Base-by-base conservation (phyloP, 2,329 filamentous ascomycete genomes). In the Daldinia sp. region DNA sequence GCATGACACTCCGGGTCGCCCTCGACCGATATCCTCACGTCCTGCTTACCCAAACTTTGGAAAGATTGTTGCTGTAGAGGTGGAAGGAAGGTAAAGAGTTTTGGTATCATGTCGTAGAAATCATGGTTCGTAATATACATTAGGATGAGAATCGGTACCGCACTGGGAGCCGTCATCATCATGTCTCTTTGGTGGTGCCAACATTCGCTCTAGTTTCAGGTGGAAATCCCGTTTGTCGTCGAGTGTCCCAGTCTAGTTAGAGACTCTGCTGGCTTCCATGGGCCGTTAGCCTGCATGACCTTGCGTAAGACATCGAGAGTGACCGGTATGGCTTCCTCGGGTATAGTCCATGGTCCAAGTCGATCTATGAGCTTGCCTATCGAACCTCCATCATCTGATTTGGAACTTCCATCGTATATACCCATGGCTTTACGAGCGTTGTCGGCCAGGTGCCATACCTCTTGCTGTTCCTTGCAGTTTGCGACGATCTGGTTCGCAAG, bases 281-380 rank as follows among this genome's bases (percentile, higher is more conserved):
- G 61, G 20, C 68, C 60, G 28, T 74, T 75, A 10, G 68, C 54
- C 28, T 69, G 71, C 44, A 78, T 74, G 30, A 73, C 63, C 61
- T 71, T 74, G 33, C 75, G 73, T 18, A 79, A 64, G 18, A 78
- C 62, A 42, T 78, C 75, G 13, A 79, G 70, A 3, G 72, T 72
- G 33, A 78, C 60, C 12, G 74, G 73, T 58, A 77, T 72, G 4
- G 70, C 64, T 33, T 78, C 77, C 41, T 79, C 77, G 0, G 74
- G 70, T 28, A 64, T 73, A 9, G 74, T 74, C 76, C 77, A 78
- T 30, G 77, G 77, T 15, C 77, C 77, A 18, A 79, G 65, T 51
- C 76, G 74, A 61, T 79, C 77, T 15, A 79, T 73, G 15, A 79
- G 73, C 63, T 74, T 78, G 53, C 76, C 77, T 44, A 77, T 67